Percentiles rank a stretch among this genome's conserved stretches.
phyloP scores from a whole-genome alignment of 306 rosid genomes.

The Casuarina cunninghamiana region DNA sequence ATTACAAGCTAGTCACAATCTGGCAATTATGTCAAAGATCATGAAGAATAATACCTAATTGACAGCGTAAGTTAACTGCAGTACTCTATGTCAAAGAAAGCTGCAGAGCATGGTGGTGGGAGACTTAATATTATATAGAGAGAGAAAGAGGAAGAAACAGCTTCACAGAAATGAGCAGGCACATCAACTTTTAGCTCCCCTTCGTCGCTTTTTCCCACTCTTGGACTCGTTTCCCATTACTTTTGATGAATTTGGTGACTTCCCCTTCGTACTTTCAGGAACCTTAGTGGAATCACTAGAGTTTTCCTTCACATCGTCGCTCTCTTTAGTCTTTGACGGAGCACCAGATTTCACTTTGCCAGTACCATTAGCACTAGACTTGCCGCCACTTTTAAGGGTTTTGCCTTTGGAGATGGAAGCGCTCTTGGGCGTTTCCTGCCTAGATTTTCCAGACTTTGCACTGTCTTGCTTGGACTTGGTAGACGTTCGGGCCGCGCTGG shows the following conservation, averaged over 20 bases:
- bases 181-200: slow-evolving; percentile 45
- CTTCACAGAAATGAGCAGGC: slow-evolving; percentile 6
- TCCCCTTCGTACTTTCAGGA: slow-evolving; percentile 49
- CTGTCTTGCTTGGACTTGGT: slow-evolving; percentile 61
- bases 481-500: slow-evolving; percentile 38
- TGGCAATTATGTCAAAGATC: slow-evolving; percentile 31
- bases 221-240: slow-evolving; percentile 46
- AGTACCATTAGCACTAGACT: slow-evolving; percentile 42
- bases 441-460: slow-evolving; percentile 53
- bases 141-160: slow-evolving; percentile 6
- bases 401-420: slow-evolving; percentile 59
- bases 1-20: slow-evolving; percentile 47
- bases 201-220: slow-evolving; percentile 74
- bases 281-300: slow-evolving; percentile 36
- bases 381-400: slow-evolving; percentile 47
- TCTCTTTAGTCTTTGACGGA: slow-evolving; percentile 43
- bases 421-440: slow-evolving; percentile 49
- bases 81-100: slow-evolving; percentile 23
- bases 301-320: slow-evolving; percentile 40
- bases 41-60: slow-evolving; percentile 36
- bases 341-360: slow-evolving; percentile 52
- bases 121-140: slow-evolving; percentile 23
- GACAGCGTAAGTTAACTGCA: slow-evolving; percentile 30
- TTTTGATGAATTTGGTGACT: slow-evolving; percentile 49
- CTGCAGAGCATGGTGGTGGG: slow-evolving; percentile 22